Conservation (phyloP, 2,329 filamentous ascomycete genomes). For the Drechslera avenae region DNA sequence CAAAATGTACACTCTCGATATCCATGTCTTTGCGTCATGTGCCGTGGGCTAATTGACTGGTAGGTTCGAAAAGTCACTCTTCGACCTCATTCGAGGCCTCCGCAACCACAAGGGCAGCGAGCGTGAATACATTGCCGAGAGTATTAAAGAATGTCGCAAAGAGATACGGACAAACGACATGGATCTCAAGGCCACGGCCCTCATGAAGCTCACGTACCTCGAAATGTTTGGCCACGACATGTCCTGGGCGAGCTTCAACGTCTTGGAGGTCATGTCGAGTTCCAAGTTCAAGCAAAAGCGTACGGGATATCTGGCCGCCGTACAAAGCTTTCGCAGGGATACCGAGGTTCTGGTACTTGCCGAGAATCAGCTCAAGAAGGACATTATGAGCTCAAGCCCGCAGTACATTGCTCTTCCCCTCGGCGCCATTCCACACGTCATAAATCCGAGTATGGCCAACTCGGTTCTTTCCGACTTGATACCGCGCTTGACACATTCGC, state of each 20-base stretch:
- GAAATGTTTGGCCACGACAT: conserved; percentile 99
- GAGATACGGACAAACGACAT: conserved; percentile 94
- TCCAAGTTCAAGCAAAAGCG: conserved; percentile 93
- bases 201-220: conserved; percentile 94
- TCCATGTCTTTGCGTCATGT: no score
- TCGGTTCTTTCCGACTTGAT: conserved; percentile 86
- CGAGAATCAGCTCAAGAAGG: conserved; percentile 96
- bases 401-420: conserved; percentile 86
- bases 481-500: conserved; percentile 83
- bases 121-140: conserved; percentile 91
- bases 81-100: conserved; percentile 96
- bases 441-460: conserved; percentile 88
- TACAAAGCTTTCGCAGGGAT: conserved; percentile 93
- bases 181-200: conserved; percentile 94
- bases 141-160: conserved; percentile 89
- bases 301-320: conserved; percentile 91
- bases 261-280: conserved; percentile 98
- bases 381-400: conserved; percentile 73
- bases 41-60: conserved; percentile 11
- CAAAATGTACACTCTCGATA: conserved; percentile 29
- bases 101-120: conserved; percentile 95
- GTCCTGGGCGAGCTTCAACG: conserved; percentile 99
- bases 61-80: conserved; percentile 99
- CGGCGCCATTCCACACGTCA: conserved; percentile 88
- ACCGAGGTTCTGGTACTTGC: conserved; percentile 98